Evolutionary conservation across 106 monocot species (phyloP), one percentile per base, ranked within the genome.

Genomic region (Apostasia shenzhenica): DNA sequence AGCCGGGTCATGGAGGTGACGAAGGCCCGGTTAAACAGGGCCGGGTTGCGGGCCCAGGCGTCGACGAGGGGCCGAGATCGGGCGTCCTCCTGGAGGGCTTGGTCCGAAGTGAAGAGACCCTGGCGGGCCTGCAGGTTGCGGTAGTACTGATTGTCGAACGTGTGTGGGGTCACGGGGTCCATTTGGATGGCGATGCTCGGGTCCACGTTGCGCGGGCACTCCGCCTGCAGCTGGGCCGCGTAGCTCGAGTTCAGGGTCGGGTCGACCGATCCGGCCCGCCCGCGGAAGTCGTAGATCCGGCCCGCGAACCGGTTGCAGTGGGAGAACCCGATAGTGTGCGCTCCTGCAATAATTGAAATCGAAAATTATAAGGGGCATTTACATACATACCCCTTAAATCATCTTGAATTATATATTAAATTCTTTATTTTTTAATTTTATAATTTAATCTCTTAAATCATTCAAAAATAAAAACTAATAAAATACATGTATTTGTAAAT

Each of bases 121-220:
- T 72, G 84, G 44, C 91, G 77, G 2, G 64, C 63, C 63, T 82
- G 86, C 10, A 91, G 74, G 68, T 91, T 91, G 72, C 63, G 75
- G 77, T 39, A 91, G 79, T 91, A 91, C 61, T 79, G 84, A 79
- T 87, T 87, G 72, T 91, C 91, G 66, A 91, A 87, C 39, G 42
- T 51, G 6, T 61, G 64, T 5, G 92, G 88, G 2, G 85, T 85
- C 9, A 81, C 44, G 1, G 88, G 85, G 66, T 92, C 92, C 75
- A 85, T 70, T 66, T 73, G 43, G 47, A 92, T 73, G 52, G 83
- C 83, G 10, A 84, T 50, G 14, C 49, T 57, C 0, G 83, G 79
- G 73, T 82, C 72, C 10, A 77, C 80, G 48, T 69, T 57, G 6
- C 49, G 42, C 1, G 84, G 87, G 80, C 86, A 86, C 64, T 74